phyloP scores from a whole-genome alignment of 2,329 filamentous ascomycete species.

The Scopulariopsis brevicaulis region DNA sequence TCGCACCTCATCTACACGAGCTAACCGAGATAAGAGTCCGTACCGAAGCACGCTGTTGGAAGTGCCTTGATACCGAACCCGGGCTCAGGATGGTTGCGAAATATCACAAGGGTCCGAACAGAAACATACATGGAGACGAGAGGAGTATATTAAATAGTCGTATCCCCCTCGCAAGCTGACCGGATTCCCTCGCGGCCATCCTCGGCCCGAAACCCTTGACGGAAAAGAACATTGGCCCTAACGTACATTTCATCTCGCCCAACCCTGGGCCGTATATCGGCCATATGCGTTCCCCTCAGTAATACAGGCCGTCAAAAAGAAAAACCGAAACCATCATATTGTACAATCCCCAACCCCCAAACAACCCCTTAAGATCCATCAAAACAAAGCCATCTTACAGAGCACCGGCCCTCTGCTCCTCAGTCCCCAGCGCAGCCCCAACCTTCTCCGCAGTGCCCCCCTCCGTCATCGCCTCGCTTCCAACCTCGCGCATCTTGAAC shows the following conservation, averaged over 20 bases:
- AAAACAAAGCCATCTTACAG: conserved; percentile 24
- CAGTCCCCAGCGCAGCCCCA: conserved; percentile 33
- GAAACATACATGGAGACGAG: neutral
- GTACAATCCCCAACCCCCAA: neutral
- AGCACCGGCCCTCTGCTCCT: conserved; percentile 33
- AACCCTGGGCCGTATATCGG: neutral
- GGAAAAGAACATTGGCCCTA: neutral
- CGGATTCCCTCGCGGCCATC: neutral
- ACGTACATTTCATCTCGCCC: neutral
- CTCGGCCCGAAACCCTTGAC: neutral
- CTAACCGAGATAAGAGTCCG: too few relatives aligned
- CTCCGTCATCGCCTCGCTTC: conserved; percentile 54
- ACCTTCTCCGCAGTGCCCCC: conserved; percentile 27
- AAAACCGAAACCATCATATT: neutral
- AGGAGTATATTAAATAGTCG: neutral
- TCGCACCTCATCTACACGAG: too few relatives aligned
- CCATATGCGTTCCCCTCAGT: neutral
- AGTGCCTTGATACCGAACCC: neutral
- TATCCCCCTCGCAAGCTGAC: neutral
- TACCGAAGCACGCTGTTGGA: too few relatives aligned
- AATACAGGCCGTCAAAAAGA: neutral
- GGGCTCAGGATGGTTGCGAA: neutral
- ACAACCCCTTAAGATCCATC: too few relatives aligned
- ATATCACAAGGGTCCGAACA: neutral
- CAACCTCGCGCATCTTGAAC: conserved; percentile 88